Percentiles rank a stretch among this genome's conserved stretches.
Conservation (phyloP, 2,329 filamentous ascomycete genomes). For the Nothopassalora personata region DNA sequence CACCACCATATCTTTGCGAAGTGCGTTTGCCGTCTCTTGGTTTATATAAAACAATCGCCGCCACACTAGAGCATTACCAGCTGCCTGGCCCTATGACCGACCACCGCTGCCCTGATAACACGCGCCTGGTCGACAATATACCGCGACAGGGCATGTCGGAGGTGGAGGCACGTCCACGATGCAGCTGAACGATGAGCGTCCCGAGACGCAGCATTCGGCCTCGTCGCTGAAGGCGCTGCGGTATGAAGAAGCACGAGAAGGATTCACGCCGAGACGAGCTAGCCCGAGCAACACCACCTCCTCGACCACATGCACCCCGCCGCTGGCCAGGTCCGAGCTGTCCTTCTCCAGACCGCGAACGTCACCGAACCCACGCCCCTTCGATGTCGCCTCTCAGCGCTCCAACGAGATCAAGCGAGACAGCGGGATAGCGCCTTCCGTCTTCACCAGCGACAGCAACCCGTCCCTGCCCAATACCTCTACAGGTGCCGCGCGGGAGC, state of each 20-base stretch:
- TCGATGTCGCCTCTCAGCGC: constrained; percentile 3
- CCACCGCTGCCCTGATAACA: background rate
- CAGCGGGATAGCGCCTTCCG: constrained; percentile 30
- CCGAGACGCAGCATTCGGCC: background rate
- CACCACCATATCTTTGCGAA: background rate
- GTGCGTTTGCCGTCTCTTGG: background rate
- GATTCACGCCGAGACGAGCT: constrained; percentile 4
- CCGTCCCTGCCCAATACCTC: constrained; percentile 1
- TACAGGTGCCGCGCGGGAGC: constrained; percentile 30
- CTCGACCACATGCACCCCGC: background rate
- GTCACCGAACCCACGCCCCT: constrained; percentile 1
- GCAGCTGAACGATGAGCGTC: background rate
- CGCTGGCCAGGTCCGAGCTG: background rate
- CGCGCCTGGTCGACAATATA: background rate
- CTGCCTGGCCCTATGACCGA: background rate
- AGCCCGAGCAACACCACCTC: background rate
- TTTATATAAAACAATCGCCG: background rate
- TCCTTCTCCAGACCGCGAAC: constrained; percentile 5
- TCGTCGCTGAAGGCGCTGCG: constrained; percentile 3
- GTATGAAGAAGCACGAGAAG: constrained; percentile 8
- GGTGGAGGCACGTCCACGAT: background rate
- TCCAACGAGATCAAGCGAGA: constrained; percentile 31
- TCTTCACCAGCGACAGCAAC: constrained; percentile 20
- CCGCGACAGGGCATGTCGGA: background rate
- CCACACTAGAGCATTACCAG: background rate